These are phyloP conservation scores for Solanum aculeatissimum DNA, from an alignment of 305 asterid species.

Conservation along the genomic window DNA sequence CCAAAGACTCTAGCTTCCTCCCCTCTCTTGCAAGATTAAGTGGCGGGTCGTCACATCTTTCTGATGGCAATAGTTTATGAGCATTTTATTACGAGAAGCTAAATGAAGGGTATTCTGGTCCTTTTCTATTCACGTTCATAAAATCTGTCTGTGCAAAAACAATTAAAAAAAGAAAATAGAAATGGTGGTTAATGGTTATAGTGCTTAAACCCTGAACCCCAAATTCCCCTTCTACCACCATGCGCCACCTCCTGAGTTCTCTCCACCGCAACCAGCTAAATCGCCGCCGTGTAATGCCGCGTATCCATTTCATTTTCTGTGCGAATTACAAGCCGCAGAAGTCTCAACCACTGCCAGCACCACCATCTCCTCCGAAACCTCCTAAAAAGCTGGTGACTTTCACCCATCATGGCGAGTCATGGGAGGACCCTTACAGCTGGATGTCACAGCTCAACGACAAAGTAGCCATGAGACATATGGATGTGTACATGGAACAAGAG, in stretches of 20 bases:
- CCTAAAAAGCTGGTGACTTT: conserved; percentile 64
- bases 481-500: conserved; percentile 93
- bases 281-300: conserved; percentile 2
- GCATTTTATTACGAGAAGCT: background rate
- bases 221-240: conserved; percentile 14
- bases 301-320: conserved; percentile 8
- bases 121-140: background rate
- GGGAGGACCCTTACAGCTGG: conserved; percentile 89
- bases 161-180: background rate
- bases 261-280: conserved; percentile 28
- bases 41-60: too few relatives aligned
- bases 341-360: conserved; percentile 52
- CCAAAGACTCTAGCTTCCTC: too few relatives aligned
- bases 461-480: conserved; percentile 98
- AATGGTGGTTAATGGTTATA: background rate
- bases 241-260: conserved; percentile 53
- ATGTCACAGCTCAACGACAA: conserved; percentile 79
- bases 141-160: background rate
- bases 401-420: conserved; percentile 65
- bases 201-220: conserved; percentile 4
- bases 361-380: conserved; percentile 76
- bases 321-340: conserved; percentile 73
- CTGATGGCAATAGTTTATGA: too few relatives aligned
- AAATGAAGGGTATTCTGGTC: background rate
- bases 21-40: too few relatives aligned